Percentiles rank a stretch among this genome's conserved stretches.
phyloP scores from a whole-genome alignment of 345 rosid genomes.

The Linum usitatissimum region DNA sequence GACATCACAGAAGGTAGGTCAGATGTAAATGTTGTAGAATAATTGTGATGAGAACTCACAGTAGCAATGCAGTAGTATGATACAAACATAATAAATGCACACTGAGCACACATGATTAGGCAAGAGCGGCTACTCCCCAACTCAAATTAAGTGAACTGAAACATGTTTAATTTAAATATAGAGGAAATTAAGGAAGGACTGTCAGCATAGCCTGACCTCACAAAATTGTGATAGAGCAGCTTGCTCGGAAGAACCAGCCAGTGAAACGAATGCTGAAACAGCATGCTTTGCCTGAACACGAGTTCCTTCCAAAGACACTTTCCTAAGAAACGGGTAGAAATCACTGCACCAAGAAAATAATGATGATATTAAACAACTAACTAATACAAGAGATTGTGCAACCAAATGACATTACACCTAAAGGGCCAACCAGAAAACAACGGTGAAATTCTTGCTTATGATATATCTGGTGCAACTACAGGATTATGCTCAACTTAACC shows the following conservation, averaged over 20 bases:
- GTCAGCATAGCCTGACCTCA: slow-evolving; percentile 40
- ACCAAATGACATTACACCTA: neutral
- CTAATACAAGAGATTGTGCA: slow-evolving; percentile 1
- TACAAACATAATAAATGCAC: neutral
- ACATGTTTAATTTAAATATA: neutral
- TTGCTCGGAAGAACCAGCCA: slow-evolving; percentile 39
- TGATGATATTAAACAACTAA: neutral
- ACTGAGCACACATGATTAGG: neutral
- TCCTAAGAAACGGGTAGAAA: slow-evolving; percentile 53
- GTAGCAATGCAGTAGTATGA: neutral
- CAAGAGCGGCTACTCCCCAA: neutral
- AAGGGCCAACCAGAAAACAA: neutral
- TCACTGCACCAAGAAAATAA: slow-evolving; percentile 35
- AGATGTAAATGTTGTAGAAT: too few relatives aligned
- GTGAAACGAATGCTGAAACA: slow-evolving; percentile 69
- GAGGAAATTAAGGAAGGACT: neutral
- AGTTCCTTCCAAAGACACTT: slow-evolving; percentile 62
- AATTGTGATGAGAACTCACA: too few relatives aligned
- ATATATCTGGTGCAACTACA: neutral
- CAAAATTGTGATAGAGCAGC: slow-evolving; percentile 37
- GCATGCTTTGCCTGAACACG: slow-evolving; percentile 73
- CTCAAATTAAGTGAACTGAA: neutral
- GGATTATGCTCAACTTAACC: neutral
- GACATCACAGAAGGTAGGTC: too few relatives aligned
- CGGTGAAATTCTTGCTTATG: neutral